A percentile compares a stretch with the other conserved stretches of the same genome.
phyloP scores from a whole-genome alignment of 495 filamentous ascomycete genomes.

The Clavariopsis aquatica region DNA sequence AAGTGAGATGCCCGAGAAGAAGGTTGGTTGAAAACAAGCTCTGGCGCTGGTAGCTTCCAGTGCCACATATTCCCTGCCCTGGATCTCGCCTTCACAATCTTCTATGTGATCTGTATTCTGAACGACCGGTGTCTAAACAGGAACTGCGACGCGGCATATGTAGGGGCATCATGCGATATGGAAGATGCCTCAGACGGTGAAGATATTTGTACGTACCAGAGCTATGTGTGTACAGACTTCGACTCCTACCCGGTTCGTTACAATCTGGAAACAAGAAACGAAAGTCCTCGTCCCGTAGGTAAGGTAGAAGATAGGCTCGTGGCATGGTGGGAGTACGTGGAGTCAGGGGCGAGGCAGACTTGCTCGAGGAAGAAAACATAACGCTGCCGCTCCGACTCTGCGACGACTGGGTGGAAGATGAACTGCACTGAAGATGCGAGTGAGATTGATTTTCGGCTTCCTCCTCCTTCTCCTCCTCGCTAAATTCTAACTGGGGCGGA shows the following conservation, averaged over 20 bases:
- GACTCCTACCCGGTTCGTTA: neutral
- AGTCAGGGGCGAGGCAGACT: neutral
- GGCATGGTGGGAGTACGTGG: neutral
- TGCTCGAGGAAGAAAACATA: neutral
- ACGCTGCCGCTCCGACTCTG: neutral
- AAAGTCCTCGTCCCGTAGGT: neutral
- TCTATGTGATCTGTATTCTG: neutral
- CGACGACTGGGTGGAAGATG: neutral
- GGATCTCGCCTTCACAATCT: too few species aligned
- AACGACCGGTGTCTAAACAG: neutral
- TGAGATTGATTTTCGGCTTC: neutral
- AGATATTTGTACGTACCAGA: constrained; percentile 9
- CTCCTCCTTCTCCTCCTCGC: constrained; percentile 6
- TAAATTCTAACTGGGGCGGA: constrained; percentile 2
- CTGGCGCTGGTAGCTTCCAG: too few species aligned
- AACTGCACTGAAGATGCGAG: neutral
- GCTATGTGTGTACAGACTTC: neutral
- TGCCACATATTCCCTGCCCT: too few species aligned
- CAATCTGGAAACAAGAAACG: neutral
- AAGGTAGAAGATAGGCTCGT: neutral
- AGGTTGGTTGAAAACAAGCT: too few species aligned
- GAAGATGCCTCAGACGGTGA: too few species aligned
- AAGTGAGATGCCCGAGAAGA: too few species aligned
- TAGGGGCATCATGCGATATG: neutral
- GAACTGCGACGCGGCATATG: neutral